Evolutionary conservation across 805 yeast genomes (phyloP).

Genomic region (Teunomyces funiuensis): DNA sequence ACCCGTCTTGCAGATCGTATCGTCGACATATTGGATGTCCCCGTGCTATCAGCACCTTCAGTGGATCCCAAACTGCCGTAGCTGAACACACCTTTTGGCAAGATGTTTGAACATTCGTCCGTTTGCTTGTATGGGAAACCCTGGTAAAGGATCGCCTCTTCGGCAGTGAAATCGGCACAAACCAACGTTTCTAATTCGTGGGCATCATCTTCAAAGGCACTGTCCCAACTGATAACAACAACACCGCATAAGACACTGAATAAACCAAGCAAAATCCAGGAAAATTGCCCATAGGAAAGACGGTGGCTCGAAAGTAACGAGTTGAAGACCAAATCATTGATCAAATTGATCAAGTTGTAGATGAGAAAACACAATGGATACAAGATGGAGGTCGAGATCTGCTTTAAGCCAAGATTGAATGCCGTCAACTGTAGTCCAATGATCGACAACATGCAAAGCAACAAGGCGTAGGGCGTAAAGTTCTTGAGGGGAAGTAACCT

Average conservation of each 20-base stretch:
- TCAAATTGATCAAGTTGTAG: slow-evolving; percentile 64
- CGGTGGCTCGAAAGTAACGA: slow-evolving; percentile 50
- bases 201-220: slow-evolving; percentile 24
- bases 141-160: neutral
- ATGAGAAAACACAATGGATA: slow-evolving; percentile 86
- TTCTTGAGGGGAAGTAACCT: slow-evolving; percentile 25
- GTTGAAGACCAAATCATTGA: slow-evolving; percentile 54
- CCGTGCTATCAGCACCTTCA: neutral
- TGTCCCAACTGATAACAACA: slow-evolving; percentile 57
- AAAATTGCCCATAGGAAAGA: slow-evolving; percentile 49
- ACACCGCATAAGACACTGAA: slow-evolving; percentile 66
- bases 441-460: slow-evolving; percentile 54
- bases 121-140: neutral
- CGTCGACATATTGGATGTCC: neutral
- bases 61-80: neutral
- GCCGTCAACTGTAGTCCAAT: slow-evolving; percentile 73
- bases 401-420: slow-evolving; percentile 69
- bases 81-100: neutral
- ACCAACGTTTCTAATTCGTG: slow-evolving; percentile 1
- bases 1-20: slow-evolving; percentile 12
- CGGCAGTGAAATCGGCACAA: neutral
- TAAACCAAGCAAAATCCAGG: slow-evolving; percentile 46
- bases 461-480: slow-evolving; percentile 42
- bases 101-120: neutral
- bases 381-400: slow-evolving; percentile 70